A percentile compares a stretch with the other conserved stretches of the same genome.
phyloP scores from a whole-genome alignment of 2,329 filamentous ascomycete genomes.

The Colletotrichum sojae region DNA sequence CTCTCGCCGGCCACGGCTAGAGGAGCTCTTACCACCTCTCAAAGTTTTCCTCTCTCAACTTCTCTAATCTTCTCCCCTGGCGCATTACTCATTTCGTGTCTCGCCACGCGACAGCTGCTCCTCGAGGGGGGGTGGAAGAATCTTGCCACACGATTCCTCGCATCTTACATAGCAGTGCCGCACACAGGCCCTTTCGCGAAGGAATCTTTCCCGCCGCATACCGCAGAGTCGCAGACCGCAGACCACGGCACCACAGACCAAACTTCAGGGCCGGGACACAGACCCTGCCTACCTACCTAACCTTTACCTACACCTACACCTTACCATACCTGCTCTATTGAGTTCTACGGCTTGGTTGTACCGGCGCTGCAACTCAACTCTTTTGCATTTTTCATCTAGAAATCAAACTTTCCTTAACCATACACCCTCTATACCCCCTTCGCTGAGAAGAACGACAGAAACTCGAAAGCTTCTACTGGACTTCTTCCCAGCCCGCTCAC shows the following conservation, averaged over 20 bases:
- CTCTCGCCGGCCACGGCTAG: conserved; percentile 6
- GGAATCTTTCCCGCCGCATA: conserved; percentile 31
- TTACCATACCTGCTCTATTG: conserved; percentile 20
- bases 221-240: not conserved
- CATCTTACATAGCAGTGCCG: conserved; percentile 30
- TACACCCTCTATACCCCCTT: conserved; percentile 34
- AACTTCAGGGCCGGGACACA: conserved; percentile 28
- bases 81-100: not conserved
- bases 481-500: conserved; percentile 31
- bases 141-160: conserved; percentile 27
- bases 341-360: conserved; percentile 40
- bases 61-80: not conserved
- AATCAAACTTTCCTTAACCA: conserved; percentile 35
- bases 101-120: conserved; percentile 6
- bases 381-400: conserved; percentile 39
- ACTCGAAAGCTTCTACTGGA: conserved; percentile 39
- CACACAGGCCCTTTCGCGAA: conserved; percentile 35
- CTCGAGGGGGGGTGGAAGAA: not conserved
- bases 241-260: not conserved
- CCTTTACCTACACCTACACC: no score
- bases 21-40: conserved; percentile 1
- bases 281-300: conserved; percentile 21
- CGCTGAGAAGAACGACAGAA: conserved; percentile 21
- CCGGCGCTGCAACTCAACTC: conserved; percentile 38
- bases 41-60: not conserved